A percentile compares a stretch with the other conserved stretches of the same genome.
Conservation (phyloP, 2,329 filamentous ascomycete genomes). For the Pseudocercospora macadamiae region DNA sequence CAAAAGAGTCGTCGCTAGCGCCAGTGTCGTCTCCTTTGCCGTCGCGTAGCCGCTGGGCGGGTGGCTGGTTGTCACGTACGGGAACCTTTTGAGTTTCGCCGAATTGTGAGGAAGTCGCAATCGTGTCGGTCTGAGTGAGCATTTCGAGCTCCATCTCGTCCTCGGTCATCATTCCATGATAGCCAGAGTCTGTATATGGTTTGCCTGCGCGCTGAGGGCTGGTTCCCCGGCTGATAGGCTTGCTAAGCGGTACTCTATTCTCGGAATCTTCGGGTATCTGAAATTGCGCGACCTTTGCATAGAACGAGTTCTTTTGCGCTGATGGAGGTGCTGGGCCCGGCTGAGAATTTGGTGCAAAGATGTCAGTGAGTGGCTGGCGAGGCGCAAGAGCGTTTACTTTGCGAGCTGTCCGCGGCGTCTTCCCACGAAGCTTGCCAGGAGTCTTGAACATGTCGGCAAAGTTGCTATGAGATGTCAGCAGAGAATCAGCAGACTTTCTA, state of each 20-base stretch:
- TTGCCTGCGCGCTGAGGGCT: constrained; percentile 40
- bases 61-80: constrained; percentile 31
- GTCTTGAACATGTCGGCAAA: constrained; percentile 96
- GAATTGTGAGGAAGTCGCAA: constrained; percentile 23
- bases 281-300: constrained; percentile 61
- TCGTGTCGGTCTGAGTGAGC: constrained; percentile 22
- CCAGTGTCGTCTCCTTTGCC: constrained; percentile 31
- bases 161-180: constrained; percentile 65
- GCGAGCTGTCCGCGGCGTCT: constrained; percentile 73
- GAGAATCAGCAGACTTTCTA: background rate
- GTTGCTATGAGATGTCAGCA: constrained; percentile 63
- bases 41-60: constrained; percentile 34
- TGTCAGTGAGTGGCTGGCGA: constrained; percentile 57
- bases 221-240: constrained; percentile 34
- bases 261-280: constrained; percentile 61
- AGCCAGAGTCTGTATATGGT: constrained; percentile 65
- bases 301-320: constrained; percentile 55
- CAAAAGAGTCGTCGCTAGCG: constrained; percentile 49
- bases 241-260: constrained; percentile 33
- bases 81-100: constrained; percentile 26
- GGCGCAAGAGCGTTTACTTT: constrained; percentile 62
- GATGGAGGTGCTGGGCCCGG: constrained; percentile 53
- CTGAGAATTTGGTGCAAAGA: constrained; percentile 50
- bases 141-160: constrained; percentile 52
- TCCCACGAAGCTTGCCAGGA: constrained; percentile 78